Conservation (phyloP, 225 moss, liverwort and hornwort species). For the Ulota crispa region DNA sequence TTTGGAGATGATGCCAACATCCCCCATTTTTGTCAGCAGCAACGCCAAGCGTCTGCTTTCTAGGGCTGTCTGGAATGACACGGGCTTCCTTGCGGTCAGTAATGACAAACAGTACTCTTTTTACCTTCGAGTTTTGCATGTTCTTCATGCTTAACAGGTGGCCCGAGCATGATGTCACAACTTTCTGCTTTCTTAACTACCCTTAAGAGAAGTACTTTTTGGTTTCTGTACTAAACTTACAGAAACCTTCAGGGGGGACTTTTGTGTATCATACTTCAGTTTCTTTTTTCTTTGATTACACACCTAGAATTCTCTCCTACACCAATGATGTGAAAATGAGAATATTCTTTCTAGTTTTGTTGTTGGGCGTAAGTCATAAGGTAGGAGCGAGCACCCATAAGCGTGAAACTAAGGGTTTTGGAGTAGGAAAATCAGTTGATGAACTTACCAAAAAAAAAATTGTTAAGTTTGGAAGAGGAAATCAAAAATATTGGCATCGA, state of each 20-base stretch:
- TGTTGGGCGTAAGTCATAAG: not conserved
- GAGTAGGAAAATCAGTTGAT: too few species aligned
- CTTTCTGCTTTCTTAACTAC: not conserved
- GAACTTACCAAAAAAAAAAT: too few species aligned
- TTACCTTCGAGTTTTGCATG: not conserved
- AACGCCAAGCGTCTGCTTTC: constrained; percentile 82
- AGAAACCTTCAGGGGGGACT: not conserved
- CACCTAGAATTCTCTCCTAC: not conserved
- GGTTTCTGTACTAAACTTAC: not conserved
- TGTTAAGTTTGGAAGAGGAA: too few species aligned
- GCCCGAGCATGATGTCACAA: not conserved
- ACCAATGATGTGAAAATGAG: not conserved
- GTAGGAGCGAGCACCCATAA: too few species aligned
- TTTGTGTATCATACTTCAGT: not conserved
- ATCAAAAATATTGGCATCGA: too few species aligned
- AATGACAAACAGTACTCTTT: not conserved
- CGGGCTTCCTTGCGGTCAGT: constrained; percentile 93
- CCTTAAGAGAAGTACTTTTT: not conserved
- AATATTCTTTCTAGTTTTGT: not conserved
- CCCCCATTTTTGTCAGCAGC: constrained; percentile 91
- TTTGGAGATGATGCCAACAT: constrained; percentile 84
- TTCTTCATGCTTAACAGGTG: not conserved
- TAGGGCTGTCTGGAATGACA: constrained; percentile 97
- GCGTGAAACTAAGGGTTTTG: too few species aligned
- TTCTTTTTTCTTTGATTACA: not conserved